These are phyloP conservation scores for Cladosporium sp. DNA, from an alignment of 2,329 filamentous ascomycete genomes.

Conservation along the genomic window DNA sequence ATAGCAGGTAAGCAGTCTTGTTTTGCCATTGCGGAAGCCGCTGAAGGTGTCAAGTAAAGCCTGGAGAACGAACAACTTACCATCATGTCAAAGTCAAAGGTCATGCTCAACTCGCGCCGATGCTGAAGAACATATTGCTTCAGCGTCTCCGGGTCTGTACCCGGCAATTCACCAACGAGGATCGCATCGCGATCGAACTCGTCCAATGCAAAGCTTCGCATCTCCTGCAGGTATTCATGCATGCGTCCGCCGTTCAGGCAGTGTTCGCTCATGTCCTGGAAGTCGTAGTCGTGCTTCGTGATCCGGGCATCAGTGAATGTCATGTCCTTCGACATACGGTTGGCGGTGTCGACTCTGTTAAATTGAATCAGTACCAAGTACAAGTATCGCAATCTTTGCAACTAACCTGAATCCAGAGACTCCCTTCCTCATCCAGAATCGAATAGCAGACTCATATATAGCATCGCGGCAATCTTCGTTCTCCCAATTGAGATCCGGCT, in stretches of 20 bases:
- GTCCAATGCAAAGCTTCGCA: slow-evolving; percentile 43
- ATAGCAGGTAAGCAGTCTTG: too few species aligned
- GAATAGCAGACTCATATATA: slow-evolving; percentile 56
- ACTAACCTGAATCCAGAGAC: slow-evolving; percentile 43
- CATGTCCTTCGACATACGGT: slow-evolving; percentile 25
- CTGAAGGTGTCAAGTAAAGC: not conserved
- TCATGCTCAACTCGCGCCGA: slow-evolving; percentile 12
- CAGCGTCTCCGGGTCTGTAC: slow-evolving; percentile 5
- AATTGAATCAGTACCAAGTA: not conserved
- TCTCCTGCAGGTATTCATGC: slow-evolving; percentile 46
- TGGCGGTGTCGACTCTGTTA: slow-evolving; percentile 25
- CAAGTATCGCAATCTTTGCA: not conserved
- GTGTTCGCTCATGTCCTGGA: slow-evolving; percentile 11
- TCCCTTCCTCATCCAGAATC: slow-evolving; percentile 71
- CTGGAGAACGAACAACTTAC: not conserved
- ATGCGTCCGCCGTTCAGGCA: slow-evolving; percentile 35
- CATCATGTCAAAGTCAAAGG: slow-evolving; percentile 13
- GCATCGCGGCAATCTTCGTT: slow-evolving; percentile 62
- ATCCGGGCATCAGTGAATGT: slow-evolving; percentile 23
- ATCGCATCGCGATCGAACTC: slow-evolving; percentile 40
- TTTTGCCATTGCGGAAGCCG: not conserved
- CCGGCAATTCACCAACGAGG: slow-evolving; percentile 44
- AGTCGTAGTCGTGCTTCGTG: slow-evolving; percentile 11
- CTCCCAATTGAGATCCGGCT: slow-evolving; percentile 84
- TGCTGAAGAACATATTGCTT: not conserved